phyloP scores from a whole-genome alignment of 768 basidiomycete genomes.

The Pisolithus albus region DNA sequence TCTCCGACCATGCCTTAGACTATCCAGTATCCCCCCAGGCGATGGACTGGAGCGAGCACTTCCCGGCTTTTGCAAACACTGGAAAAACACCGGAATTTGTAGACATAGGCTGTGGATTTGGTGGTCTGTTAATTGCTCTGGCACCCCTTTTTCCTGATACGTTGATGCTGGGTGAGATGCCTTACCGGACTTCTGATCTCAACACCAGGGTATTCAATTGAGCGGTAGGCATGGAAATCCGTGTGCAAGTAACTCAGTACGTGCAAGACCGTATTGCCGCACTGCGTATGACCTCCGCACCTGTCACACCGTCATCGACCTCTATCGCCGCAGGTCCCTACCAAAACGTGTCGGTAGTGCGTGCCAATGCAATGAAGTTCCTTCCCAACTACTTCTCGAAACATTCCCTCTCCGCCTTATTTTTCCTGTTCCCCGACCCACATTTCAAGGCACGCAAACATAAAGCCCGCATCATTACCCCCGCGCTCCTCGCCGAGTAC shows the following conservation, averaged over 20 bases:
- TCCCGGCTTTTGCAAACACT: constrained; percentile 56
- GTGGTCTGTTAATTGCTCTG: constrained; percentile 83
- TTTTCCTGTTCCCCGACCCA: constrained; percentile 98
- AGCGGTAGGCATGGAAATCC: constrained; percentile 85
- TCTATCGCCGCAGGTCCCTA: constrained; percentile 41
- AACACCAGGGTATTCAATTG: background rate
- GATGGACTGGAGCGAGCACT: constrained; percentile 82
- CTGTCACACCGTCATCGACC: constrained; percentile 12
- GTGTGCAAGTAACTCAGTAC: constrained; percentile 93
- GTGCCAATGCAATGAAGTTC: constrained; percentile 99
- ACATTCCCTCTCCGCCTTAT: constrained; percentile 84
- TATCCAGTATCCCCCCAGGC: constrained; percentile 73
- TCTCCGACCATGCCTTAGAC: constrained; percentile 81
- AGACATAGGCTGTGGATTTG: constrained; percentile 97
- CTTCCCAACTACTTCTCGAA: constrained; percentile 93
- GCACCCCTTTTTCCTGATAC: constrained; percentile 88
- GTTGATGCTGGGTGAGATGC: constrained; percentile 77
- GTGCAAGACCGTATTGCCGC: constrained; percentile 91
- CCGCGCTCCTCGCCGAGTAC: constrained; percentile 95
- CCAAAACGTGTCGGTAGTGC: constrained; percentile 87
- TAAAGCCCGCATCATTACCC: constrained; percentile 97
- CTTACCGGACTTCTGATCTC: background rate
- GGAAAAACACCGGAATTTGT: constrained; percentile 84
- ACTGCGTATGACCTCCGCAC: constrained; percentile 59
- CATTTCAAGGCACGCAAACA: constrained; percentile 98